Conservation (phyloP, 23 red algal genomes). For the Pyropia haitanensis region DNA sequence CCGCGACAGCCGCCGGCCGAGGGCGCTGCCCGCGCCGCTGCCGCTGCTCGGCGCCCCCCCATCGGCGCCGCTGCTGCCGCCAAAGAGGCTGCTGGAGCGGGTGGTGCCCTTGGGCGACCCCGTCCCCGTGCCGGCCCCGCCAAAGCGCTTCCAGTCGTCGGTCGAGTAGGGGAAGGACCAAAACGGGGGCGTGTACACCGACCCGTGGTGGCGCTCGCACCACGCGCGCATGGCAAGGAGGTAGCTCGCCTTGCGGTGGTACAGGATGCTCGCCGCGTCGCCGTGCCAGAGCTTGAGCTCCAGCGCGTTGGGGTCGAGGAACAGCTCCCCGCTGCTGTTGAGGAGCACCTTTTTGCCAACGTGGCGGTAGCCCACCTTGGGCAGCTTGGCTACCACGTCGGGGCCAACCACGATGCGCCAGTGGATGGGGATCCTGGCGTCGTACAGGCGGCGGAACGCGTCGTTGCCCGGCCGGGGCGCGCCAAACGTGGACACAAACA, state of each 20-base stretch:
- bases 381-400: conserved; percentile 53
- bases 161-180: conserved; percentile 55
- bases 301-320: conserved; percentile 55
- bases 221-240: conserved; percentile 63
- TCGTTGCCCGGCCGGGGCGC: conserved; percentile 51
- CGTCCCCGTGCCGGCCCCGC: not conserved
- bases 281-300: conserved; percentile 66
- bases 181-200: conserved; percentile 37
- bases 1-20: no score
- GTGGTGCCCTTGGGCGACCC: no score
- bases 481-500: conserved; percentile 64
- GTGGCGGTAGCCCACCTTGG: conserved; percentile 58
- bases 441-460: conserved; percentile 38
- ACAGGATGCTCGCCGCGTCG: conserved; percentile 38
- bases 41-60: no score
- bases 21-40: no score
- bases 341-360: conserved; percentile 67
- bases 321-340: conserved; percentile 52
- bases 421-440: conserved; percentile 26
- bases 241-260: conserved; percentile 58
- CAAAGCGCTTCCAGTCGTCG: conserved; percentile 40
- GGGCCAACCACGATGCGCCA: conserved; percentile 50
- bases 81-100: no score
- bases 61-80: no score
- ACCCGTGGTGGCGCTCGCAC: conserved; percentile 50